Percentiles rank a stretch among this genome's conserved stretches.
These are phyloP conservation scores for Serendipita sp. DNA, from an alignment of 768 basidiomycete species.

Conservation along the genomic window DNA sequence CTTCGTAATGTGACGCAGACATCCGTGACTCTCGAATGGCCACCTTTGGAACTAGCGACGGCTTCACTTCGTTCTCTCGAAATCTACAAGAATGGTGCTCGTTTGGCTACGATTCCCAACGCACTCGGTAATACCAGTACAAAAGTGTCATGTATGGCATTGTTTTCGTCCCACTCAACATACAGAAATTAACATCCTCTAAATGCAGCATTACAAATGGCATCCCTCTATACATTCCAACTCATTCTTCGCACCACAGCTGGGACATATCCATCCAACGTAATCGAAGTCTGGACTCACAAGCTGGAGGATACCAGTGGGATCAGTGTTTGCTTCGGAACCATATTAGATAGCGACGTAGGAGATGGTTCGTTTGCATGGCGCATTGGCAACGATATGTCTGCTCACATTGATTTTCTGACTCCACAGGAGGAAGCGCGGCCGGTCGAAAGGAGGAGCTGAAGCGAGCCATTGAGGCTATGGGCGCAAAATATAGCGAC, in stretches of 20 bases:
- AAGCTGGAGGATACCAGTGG: constrained; percentile 93
- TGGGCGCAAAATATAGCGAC: constrained; percentile 83
- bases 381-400: background rate
- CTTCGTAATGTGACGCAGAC: constrained; percentile 94
- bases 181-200: no score
- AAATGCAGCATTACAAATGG: constrained; percentile 17
- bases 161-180: background rate
- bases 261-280: constrained; percentile 75
- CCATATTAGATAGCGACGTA: constrained; percentile 45
- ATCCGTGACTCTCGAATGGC: constrained; percentile 94
- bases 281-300: constrained; percentile 75
- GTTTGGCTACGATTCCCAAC: constrained; percentile 73
- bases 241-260: constrained; percentile 85
- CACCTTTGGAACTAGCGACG: constrained; percentile 64
- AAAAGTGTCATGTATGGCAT: constrained; percentile 64
- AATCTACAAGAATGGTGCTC: constrained; percentile 82
- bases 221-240: constrained; percentile 79
- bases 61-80: constrained; percentile 78
- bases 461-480: constrained; percentile 63
- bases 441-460: constrained; percentile 59
- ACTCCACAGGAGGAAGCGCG: background rate
- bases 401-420: background rate
- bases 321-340: constrained; percentile 89
- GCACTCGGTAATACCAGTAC: constrained; percentile 75
- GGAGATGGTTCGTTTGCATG: background rate